Percentiles rank a stretch among this genome's conserved stretches.
Evolutionary conservation across 805 yeast genomes (phyloP).

Genomic region (Komagataella pseudopastoris): DNA sequence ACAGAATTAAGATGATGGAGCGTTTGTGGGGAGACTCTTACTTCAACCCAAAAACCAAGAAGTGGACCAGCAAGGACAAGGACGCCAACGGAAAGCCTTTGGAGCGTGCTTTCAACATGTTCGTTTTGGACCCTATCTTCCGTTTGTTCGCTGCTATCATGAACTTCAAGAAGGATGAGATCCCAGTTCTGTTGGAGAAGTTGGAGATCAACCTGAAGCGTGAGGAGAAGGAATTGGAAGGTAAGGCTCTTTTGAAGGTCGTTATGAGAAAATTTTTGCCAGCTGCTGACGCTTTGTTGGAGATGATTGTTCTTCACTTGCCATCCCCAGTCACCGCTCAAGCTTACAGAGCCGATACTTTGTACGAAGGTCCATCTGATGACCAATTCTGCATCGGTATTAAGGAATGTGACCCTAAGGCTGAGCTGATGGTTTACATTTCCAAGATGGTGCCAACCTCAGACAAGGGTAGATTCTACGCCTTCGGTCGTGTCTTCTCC

Average conservation of each 20-base stretch:
- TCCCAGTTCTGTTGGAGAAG: conserved; percentile 81
- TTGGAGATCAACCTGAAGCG: conserved; percentile 87
- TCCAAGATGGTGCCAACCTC: conserved; percentile 99
- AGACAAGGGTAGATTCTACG: conserved; percentile 99
- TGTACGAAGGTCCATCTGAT: conserved; percentile 97
- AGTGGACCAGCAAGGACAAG: conserved; percentile 93
- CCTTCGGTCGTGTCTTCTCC: conserved; percentile 99
- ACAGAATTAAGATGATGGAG: conserved; percentile 95
- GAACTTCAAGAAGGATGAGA: conserved; percentile 98
- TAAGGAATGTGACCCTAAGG: conserved; percentile 96
- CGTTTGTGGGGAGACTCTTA: conserved; percentile 99
- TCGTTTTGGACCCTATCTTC: conserved; percentile 97
- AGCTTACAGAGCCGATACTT: conserved; percentile 96
- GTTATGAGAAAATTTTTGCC: conserved; percentile 99
- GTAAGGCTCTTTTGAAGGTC: conserved; percentile 95
- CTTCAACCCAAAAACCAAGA: conserved; percentile 99
- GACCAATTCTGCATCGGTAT: conserved; percentile 86
- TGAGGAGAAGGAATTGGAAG: conserved; percentile 97
- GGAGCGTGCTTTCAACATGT: conserved; percentile 99
- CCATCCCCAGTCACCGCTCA: conserved; percentile 99
- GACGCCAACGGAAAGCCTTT: conserved; percentile 91
- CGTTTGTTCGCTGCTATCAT: conserved; percentile 87
- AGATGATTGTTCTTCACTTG: conserved; percentile 96
- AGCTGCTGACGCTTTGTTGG: conserved; percentile 98
- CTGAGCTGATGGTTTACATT: conserved; percentile 97